These are phyloP conservation scores for Penstemon barbatus DNA, from an alignment of 257 asterid species.

Conservation along the genomic window DNA sequence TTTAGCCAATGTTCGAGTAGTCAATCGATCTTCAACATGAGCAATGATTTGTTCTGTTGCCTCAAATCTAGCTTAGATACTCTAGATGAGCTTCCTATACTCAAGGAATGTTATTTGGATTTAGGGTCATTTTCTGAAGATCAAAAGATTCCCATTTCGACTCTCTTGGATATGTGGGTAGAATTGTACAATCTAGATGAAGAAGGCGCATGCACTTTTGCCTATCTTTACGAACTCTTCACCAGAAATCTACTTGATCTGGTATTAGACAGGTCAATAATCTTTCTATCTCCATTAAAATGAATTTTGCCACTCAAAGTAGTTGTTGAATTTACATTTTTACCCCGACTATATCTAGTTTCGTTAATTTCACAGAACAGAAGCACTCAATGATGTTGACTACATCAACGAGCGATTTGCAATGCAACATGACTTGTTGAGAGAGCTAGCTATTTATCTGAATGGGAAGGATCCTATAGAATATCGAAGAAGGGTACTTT, in stretches of 20 bases:
- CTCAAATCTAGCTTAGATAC: slow-evolving; percentile 39
- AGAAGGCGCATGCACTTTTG: slow-evolving; percentile 27
- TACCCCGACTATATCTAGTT: not conserved
- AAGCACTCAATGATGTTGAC: slow-evolving; percentile 26
- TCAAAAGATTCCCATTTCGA: slow-evolving; percentile 36
- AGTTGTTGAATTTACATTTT: not conserved
- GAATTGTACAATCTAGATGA: slow-evolving; percentile 38
- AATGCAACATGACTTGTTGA: slow-evolving; percentile 41
- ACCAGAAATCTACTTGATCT: slow-evolving; percentile 38
- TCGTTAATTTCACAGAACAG: slow-evolving; percentile 28
- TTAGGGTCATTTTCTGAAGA: slow-evolving; percentile 41
- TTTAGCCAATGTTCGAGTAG: slow-evolving; percentile 26
- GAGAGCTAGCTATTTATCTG: slow-evolving; percentile 36
- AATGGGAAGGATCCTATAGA: slow-evolving; percentile 25
- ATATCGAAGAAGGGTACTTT: slow-evolving; percentile 30
- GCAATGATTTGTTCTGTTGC: slow-evolving; percentile 25
- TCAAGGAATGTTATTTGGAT: slow-evolving; percentile 37
- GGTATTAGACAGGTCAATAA: slow-evolving; percentile 32
- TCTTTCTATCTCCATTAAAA: not conserved
- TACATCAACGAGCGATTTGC: slow-evolving; percentile 32
- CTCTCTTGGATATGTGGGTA: slow-evolving; percentile 42
- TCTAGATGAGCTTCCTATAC: slow-evolving; percentile 18
- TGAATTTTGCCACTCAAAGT: not conserved
- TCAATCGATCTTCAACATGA: slow-evolving; percentile 28
- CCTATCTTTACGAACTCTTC: slow-evolving; percentile 31